Conservation (phyloP, 306 rosid species). For the Casuarina glauca region DNA sequence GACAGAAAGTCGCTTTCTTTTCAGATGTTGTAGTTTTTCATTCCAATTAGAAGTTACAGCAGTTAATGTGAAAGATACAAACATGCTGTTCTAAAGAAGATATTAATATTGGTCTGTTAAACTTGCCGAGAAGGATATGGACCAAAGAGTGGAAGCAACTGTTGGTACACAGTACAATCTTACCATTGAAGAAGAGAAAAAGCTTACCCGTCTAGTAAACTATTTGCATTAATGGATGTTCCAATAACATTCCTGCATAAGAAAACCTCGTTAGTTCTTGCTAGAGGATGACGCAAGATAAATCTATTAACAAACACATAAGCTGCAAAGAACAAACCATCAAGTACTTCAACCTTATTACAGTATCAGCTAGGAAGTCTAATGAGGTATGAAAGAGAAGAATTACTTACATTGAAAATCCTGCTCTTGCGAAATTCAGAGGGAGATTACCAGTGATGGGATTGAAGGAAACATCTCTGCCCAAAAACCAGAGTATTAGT, state of each 20-base stretch:
- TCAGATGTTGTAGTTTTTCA: not conserved
- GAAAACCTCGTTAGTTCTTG: not conserved
- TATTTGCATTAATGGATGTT: slow-evolving; percentile 31
- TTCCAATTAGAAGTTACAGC: not conserved
- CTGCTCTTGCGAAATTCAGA: slow-evolving; percentile 5
- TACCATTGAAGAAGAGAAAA: not conserved
- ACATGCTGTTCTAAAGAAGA: not conserved
- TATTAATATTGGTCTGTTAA: not conserved
- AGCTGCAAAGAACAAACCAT: not conserved
- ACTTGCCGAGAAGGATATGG: not conserved
- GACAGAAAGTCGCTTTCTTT: not conserved
- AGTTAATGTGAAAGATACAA: not conserved
- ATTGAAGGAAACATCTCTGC: slow-evolving; percentile 44
- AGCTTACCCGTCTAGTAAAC: slow-evolving; percentile 28
- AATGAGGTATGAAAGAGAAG: not conserved
- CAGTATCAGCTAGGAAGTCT: not conserved
- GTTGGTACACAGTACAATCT: not conserved
- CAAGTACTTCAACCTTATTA: not conserved
- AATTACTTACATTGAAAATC: slow-evolving; percentile 31
- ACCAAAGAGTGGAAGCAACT: not conserved
- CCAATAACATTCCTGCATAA: slow-evolving; percentile 38
- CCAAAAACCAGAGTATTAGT: not conserved
- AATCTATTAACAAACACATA: not conserved
- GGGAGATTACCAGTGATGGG: slow-evolving; percentile 31
- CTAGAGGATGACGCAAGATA: not conserved